Evolutionary conservation across 108 stramenopile genomes (phyloP).

Genomic region (Chaetoceros muelleri): DNA sequence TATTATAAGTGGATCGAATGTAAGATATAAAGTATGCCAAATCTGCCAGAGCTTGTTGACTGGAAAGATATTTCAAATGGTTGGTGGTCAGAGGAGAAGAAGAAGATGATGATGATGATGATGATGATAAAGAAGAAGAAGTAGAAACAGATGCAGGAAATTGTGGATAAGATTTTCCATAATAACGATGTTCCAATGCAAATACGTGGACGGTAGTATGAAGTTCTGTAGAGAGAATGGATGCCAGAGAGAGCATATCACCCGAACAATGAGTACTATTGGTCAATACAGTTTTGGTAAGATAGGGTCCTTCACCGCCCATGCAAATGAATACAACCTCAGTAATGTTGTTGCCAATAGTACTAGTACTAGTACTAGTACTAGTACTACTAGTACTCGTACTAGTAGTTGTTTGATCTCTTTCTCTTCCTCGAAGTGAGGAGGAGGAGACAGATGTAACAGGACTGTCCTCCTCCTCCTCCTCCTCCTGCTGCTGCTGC

Average conservation of each 20-base stretch:
- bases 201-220: constrained; percentile 42
- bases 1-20: constrained; percentile 1
- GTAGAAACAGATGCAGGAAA: constrained; percentile 6
- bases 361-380: not conserved
- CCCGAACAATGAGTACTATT: constrained; percentile 83
- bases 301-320: constrained; percentile 80
- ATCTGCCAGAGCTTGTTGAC: constrained; percentile 77
- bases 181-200: constrained; percentile 88
- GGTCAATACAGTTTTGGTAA: constrained; percentile 50
- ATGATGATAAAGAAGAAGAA: not conserved
- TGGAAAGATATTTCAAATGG: constrained; percentile 51
- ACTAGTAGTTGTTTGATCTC: no score
- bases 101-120: not conserved
- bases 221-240: constrained; percentile 12
- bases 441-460: no score
- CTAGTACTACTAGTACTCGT: not conserved
- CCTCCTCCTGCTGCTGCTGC: not conserved
- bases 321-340: constrained; percentile 63
- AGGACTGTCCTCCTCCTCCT: no score
- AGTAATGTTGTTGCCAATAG: not conserved
- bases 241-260: constrained; percentile 77
- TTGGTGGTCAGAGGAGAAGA: constrained; percentile 26
- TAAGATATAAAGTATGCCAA: constrained; percentile 51
- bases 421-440: no score
- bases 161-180: constrained; percentile 62